These are phyloP conservation scores for Rhizopus stolonifer DNA, from an alignment of 371 early-diverging fungal genomes.

Conservation along the genomic window DNA sequence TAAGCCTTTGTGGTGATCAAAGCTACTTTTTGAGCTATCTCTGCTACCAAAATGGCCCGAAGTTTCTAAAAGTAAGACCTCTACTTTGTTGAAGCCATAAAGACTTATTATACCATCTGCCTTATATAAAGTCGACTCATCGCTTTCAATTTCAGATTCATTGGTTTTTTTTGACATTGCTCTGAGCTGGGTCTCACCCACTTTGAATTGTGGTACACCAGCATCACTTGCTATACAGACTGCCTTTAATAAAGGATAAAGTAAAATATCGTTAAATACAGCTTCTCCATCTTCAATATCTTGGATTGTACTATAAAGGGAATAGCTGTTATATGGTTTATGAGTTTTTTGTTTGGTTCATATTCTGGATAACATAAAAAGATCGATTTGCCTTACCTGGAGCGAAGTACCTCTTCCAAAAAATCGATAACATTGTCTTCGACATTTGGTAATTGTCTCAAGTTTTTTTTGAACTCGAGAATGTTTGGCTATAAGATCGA, in stretches of 20 bases:
- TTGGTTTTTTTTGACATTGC: not conserved
- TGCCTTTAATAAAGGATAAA: slow-evolving; percentile 6
- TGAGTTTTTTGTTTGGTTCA: slow-evolving; percentile 7
- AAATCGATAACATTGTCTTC: not conserved
- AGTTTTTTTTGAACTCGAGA: slow-evolving; percentile 7
- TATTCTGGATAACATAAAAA: slow-evolving; percentile 2
- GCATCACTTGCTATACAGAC: not conserved
- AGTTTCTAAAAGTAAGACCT: slow-evolving; percentile 5
- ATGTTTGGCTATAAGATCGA: slow-evolving; percentile 1
- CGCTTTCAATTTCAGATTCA: not conserved
- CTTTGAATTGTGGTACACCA: slow-evolving; percentile 7
- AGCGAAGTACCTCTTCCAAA: slow-evolving; percentile 1
- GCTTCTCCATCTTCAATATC: slow-evolving; percentile 12
- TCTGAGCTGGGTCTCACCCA: not conserved
- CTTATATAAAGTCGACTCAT: not conserved
- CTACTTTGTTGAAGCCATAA: slow-evolving; percentile 1
- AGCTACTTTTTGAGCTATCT: not conserved
- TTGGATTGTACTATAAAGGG: slow-evolving; percentile 1
- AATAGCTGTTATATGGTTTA: slow-evolving; percentile 1
- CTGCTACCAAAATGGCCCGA: not conserved
- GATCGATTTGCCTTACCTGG: not conserved
- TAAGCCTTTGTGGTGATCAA: slow-evolving; percentile 8
- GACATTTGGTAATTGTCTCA: slow-evolving; percentile 3
- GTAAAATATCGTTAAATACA: slow-evolving; percentile 5
- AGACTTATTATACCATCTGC: slow-evolving; percentile 5